Percentiles rank a stretch among this genome's conserved stretches.
phyloP scores from a whole-genome alignment of 352 stramenopile species.

The Globisporangium carolinianum region DNA sequence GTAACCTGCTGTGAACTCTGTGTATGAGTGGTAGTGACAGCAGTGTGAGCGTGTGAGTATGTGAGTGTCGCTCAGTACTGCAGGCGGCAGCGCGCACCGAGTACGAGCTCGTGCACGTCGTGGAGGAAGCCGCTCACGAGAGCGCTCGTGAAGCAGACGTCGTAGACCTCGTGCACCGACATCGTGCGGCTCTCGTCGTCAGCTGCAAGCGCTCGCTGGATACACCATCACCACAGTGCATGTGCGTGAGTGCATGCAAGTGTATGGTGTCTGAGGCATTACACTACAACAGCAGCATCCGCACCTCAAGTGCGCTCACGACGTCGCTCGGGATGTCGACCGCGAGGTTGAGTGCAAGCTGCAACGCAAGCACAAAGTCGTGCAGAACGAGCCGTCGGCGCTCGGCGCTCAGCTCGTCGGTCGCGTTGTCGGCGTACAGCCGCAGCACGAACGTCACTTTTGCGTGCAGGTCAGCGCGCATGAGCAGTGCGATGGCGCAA shows the following conservation, averaged over 20 bases:
- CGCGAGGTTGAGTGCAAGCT: constrained; percentile 30
- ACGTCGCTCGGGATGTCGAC: constrained; percentile 26
- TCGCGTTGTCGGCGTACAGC: constrained; percentile 38
- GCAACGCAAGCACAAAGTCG: constrained; percentile 32
- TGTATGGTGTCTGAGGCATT: not conserved
- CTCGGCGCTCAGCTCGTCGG: constrained; percentile 30
- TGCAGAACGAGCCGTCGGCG: constrained; percentile 32
- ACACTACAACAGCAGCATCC: not conserved
- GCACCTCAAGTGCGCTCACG: constrained; percentile 21
- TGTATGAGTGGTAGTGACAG: too few relatives aligned
- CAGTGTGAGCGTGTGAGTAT: not conserved
- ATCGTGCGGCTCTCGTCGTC: constrained; percentile 28
- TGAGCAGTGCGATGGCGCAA: constrained; percentile 45
- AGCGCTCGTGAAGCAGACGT: constrained; percentile 53
- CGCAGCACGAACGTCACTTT: constrained; percentile 57
- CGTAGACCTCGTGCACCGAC: constrained; percentile 39
- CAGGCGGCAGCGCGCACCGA: constrained; percentile 19
- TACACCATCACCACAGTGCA: too few relatives aligned
- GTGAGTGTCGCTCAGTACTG: not conserved
- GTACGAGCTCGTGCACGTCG: constrained; percentile 33
- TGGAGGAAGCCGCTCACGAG: constrained; percentile 49
- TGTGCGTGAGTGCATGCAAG: too few relatives aligned
- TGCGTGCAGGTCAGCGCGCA: constrained; percentile 38
- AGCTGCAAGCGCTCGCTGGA: constrained; percentile 35
- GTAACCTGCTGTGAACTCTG: constrained; percentile 8